phyloP scores from a whole-genome alignment of 805 yeast genomes.

The Lipomyces chichibuensis region DNA sequence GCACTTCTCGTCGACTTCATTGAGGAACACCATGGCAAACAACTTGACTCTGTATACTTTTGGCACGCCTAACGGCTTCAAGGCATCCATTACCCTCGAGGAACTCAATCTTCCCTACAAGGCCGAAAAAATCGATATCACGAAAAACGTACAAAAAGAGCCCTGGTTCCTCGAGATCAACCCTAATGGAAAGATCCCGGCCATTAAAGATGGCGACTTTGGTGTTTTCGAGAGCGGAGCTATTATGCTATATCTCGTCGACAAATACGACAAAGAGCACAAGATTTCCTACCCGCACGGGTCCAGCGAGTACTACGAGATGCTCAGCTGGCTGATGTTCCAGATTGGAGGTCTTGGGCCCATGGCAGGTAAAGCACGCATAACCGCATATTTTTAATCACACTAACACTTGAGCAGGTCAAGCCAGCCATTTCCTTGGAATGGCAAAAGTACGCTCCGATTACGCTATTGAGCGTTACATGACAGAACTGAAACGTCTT shows the following conservation, averaged over 20 bases:
- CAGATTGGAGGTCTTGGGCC: constrained; percentile 34
- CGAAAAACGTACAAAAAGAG: constrained; percentile 54
- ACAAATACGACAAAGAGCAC: constrained; percentile 59
- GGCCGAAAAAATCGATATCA: constrained; percentile 49
- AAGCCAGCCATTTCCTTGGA: constrained; percentile 53
- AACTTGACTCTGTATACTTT: constrained; percentile 39
- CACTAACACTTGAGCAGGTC: constrained; percentile 51
- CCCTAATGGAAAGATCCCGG: constrained; percentile 68
- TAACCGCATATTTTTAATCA: not conserved
- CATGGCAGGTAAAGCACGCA: constrained; percentile 56
- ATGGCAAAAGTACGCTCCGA: constrained; percentile 14
- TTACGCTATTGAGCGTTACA: constrained; percentile 58
- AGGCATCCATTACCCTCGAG: constrained; percentile 46
- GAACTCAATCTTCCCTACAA: constrained; percentile 42
- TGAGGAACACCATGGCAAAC: constrained; percentile 7
- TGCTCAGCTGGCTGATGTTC: constrained; percentile 30
- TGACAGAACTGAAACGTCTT: constrained; percentile 56
- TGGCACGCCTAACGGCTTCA: constrained; percentile 51
- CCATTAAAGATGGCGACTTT: constrained; percentile 49
- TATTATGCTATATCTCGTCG: constrained; percentile 61
- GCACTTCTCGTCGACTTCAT: constrained; percentile 5
- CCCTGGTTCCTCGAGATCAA: constrained; percentile 60
- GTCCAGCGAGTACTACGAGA: constrained; percentile 51
- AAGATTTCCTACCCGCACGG: constrained; percentile 48
- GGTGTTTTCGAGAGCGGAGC: constrained; percentile 64